Evolutionary conservation across 176 grass and related monocot species (phyloP).

Genomic region (Rhipidocladum racemiflorum): DNA sequence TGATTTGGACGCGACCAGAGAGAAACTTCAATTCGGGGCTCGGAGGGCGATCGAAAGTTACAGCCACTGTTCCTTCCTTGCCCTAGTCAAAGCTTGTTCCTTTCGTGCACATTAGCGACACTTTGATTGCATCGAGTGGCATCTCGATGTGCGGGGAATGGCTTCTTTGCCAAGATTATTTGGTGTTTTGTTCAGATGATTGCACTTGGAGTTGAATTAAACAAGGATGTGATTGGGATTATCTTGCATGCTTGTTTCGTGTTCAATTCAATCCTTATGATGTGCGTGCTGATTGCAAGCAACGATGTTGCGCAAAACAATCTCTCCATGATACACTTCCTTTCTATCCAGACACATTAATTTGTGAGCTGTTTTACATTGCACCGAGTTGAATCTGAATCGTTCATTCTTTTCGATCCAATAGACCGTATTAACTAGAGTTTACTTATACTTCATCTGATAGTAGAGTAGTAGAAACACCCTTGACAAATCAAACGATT

Average conservation of each 20-base stretch:
- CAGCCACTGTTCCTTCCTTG: not conserved
- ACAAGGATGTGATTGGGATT: not conserved
- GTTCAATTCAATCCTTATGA: not conserved
- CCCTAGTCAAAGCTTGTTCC: not conserved
- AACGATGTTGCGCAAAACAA: not conserved
- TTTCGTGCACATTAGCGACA: slow-evolving; percentile 6
- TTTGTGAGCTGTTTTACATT: too few relatives aligned
- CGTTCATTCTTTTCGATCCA: too few relatives aligned
- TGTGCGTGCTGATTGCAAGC: not conserved
- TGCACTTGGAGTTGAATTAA: not conserved
- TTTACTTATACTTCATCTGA: too few relatives aligned
- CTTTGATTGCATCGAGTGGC: not conserved
- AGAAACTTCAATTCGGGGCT: too few relatives aligned
- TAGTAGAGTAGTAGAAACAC: too few relatives aligned
- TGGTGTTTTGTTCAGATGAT: not conserved
- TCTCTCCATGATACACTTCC: not conserved
- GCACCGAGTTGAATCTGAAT: too few relatives aligned
- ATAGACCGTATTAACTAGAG: too few relatives aligned
- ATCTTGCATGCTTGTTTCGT: not conserved
- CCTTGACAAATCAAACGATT: too few relatives aligned
- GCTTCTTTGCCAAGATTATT: not conserved
- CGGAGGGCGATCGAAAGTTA: not conserved
- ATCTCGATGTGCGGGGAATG: too few relatives aligned
- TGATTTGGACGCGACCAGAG: not conserved
- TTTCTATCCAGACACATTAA: not conserved